phyloP scores from a whole-genome alignment of 768 basidiomycete species.

The Trametes punicea region DNA sequence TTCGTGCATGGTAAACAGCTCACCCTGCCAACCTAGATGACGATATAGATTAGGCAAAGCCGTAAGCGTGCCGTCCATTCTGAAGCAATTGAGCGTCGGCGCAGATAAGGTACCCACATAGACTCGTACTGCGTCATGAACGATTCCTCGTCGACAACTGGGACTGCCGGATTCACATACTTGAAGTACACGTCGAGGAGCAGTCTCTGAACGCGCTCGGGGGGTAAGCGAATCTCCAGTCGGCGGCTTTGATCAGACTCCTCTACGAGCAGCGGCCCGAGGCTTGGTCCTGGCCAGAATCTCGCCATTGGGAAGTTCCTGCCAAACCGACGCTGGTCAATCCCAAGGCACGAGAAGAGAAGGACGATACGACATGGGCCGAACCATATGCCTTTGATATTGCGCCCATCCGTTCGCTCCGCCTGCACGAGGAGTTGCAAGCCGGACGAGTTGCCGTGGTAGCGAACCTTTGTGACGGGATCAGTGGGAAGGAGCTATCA shows the following conservation, averaged over 20 bases:
- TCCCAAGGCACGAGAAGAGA: background rate
- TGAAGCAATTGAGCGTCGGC: background rate
- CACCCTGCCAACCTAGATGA: slow-evolving; percentile 2
- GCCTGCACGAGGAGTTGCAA: slow-evolving; percentile 65
- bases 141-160: slow-evolving; percentile 65
- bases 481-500: slow-evolving; percentile 1
- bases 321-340: background rate
- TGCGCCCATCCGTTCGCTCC: slow-evolving; percentile 67
- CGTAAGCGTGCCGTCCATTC: background rate
- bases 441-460: slow-evolving; percentile 75
- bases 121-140: slow-evolving; percentile 57
- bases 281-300: slow-evolving; percentile 61
- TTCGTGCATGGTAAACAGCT: background rate
- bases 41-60: background rate
- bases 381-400: slow-evolving; percentile 39
- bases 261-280: slow-evolving; percentile 24
- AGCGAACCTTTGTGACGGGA: slow-evolving; percentile 60
- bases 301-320: slow-evolving; percentile 59
- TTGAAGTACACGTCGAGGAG: slow-evolving; percentile 76
- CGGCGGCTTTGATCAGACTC: background rate
- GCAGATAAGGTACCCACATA: slow-evolving; percentile 19
- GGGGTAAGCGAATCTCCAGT: slow-evolving; percentile 50
- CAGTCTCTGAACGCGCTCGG: slow-evolving; percentile 60
- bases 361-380: no score
- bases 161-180: slow-evolving; percentile 79